Evolutionary conservation across 176 grass and related monocot genomes (phyloP).

Genomic region (Oryza glaberrima): DNA sequence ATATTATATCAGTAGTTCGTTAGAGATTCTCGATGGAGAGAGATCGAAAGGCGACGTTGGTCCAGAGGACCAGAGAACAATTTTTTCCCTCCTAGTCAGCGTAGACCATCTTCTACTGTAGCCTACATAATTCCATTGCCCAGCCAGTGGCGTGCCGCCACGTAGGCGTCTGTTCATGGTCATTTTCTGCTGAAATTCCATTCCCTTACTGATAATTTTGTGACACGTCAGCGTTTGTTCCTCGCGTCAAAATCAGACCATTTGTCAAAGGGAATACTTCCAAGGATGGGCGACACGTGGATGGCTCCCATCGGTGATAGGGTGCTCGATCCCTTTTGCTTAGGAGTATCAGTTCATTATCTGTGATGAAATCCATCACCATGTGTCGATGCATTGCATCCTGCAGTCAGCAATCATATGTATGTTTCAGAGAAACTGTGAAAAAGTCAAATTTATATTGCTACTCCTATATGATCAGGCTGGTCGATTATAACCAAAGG

Average conservation of each 20-base stretch:
- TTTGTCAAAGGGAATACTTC: slow-evolving; percentile 32
- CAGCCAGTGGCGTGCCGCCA: background rate
- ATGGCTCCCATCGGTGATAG: slow-evolving; percentile 12
- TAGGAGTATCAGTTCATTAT: background rate
- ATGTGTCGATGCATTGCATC: background rate
- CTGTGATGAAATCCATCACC: background rate
- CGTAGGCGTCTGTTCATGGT: background rate
- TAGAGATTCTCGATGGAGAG: slow-evolving; percentile 27
- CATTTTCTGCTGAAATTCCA: background rate
- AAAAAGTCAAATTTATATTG: background rate
- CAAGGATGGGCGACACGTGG: slow-evolving; percentile 25
- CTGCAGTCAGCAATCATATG: background rate
- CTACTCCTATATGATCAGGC: background rate
- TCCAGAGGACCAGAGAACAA: background rate
- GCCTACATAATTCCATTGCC: background rate
- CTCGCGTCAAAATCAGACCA: slow-evolving; percentile 27
- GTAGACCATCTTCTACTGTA: background rate
- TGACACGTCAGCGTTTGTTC: slow-evolving; percentile 48
- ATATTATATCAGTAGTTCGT: background rate
- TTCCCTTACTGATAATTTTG: background rate
- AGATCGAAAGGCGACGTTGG: background rate
- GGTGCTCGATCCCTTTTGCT: background rate
- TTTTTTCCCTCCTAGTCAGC: slow-evolving; percentile 29
- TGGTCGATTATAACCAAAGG: background rate
- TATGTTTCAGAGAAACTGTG: background rate